phyloP scores from a whole-genome alignment of 768 basidiomycete species.

The Fomitopsis pulvina region DNA sequence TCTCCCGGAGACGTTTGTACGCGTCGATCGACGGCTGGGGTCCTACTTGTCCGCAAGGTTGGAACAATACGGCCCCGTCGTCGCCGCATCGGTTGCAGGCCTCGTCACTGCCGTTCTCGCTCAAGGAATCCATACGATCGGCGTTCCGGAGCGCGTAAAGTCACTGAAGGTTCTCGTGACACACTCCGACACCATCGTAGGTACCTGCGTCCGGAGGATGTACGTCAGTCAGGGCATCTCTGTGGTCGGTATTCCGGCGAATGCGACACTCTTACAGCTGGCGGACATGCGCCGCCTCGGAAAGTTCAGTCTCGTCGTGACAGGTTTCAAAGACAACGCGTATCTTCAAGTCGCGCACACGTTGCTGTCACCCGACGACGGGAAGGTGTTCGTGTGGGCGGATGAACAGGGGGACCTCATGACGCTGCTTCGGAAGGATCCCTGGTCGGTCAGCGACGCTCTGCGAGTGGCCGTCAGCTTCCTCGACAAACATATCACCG shows the following conservation, averaged over 20 bases:
- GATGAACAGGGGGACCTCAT: slow-evolving; percentile 2
- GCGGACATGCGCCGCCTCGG: neutral
- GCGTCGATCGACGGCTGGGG: too few relatives aligned
- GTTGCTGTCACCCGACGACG: neutral
- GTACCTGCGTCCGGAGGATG: neutral
- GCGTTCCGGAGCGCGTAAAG: neutral
- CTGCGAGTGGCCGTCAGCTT: neutral
- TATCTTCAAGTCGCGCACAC: slow-evolving; percentile 1
- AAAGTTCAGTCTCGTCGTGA: slow-evolving; percentile 8
- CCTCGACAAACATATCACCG: neutral
- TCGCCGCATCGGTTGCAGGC: neutral
- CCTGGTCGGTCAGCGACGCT: slow-evolving; percentile 10
- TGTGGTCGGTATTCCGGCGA: neutral
- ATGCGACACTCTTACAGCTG: neutral
- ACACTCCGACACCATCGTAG: slow-evolving; percentile 1
- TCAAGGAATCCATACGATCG: neutral
- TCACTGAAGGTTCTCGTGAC: slow-evolving; percentile 3
- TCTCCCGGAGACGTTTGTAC: too few relatives aligned
- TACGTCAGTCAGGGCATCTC: neutral
- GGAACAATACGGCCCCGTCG: neutral
- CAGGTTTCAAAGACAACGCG: neutral
- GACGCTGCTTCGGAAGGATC: slow-evolving; percentile 1
- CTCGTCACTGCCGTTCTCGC: neutral
- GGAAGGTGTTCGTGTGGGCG: slow-evolving; percentile 12
- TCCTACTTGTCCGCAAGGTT: neutral